These are phyloP conservation scores for Hyparrhenia diplandra DNA, from an alignment of 176 grass and related monocot genomes.

Conservation along the genomic window DNA sequence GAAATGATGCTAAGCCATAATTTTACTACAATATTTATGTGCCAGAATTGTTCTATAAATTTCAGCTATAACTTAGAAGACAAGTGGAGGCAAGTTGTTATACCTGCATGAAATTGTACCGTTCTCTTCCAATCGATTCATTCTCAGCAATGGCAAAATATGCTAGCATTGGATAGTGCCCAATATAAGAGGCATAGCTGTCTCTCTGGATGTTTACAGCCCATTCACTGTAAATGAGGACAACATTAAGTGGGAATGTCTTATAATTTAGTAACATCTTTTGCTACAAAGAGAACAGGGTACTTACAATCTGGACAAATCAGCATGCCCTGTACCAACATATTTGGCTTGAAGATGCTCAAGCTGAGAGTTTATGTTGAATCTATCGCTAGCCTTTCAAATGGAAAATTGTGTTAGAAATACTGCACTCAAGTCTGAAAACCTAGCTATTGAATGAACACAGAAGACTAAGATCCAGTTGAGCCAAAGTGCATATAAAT, in stretches of 20 bases:
- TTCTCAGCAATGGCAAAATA: constrained; percentile 86
- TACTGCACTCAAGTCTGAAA: background rate
- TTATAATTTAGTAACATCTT: background rate
- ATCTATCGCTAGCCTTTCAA: constrained; percentile 83
- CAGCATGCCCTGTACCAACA: constrained; percentile 93
- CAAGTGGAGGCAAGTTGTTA: background rate
- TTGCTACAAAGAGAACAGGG: background rate
- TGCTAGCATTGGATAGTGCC: constrained; percentile 77
- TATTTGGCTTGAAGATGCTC: constrained; percentile 99
- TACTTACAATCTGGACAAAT: constrained; percentile 84
- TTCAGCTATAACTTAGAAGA: background rate
- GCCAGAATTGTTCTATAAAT: background rate
- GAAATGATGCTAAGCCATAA: background rate
- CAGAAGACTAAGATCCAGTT: background rate
- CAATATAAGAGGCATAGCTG: constrained; percentile 91
- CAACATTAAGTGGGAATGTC: background rate
- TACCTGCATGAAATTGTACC: constrained; percentile 94
- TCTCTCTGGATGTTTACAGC: constrained; percentile 91
- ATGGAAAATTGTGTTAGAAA: constrained; percentile 13
- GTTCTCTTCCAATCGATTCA: constrained; percentile 91
- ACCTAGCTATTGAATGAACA: background rate
- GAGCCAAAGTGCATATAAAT: background rate
- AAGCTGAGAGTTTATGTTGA: constrained; percentile 98
- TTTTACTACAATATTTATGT: background rate
- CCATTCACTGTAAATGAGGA: constrained; percentile 74